Evolutionary conservation across 805 yeast genomes (phyloP).

Genomic region (Myxozyma monticola): DNA sequence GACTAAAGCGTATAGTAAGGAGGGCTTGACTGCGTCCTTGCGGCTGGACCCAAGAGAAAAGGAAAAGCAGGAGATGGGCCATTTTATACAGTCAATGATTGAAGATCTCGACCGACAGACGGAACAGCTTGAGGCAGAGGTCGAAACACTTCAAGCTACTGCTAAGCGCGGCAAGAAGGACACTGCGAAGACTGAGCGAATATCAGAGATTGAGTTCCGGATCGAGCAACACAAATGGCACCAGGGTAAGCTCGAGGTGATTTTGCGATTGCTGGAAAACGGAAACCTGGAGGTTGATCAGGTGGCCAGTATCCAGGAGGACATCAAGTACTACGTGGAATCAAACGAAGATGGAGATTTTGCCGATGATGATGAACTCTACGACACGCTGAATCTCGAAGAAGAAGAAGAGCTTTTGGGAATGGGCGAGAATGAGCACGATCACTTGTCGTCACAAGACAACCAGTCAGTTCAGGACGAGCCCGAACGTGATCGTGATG

Average conservation of each 20-base stretch:
- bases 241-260: constrained; percentile 70
- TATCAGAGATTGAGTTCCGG: constrained; percentile 61
- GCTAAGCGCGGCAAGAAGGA: constrained; percentile 64
- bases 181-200: constrained; percentile 52
- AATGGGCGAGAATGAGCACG: constrained; percentile 33
- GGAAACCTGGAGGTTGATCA: constrained; percentile 77
- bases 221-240: constrained; percentile 79
- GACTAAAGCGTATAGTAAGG: constrained; percentile 90
- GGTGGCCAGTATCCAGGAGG: constrained; percentile 77
- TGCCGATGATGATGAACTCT: constrained; percentile 88
- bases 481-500: constrained; percentile 28
- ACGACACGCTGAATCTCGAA: constrained; percentile 78
- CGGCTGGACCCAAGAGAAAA: constrained; percentile 75
- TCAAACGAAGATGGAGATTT: constrained; percentile 91
- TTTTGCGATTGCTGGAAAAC: constrained; percentile 74
- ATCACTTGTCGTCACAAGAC: constrained; percentile 21
- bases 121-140: constrained; percentile 74
- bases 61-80: constrained; percentile 70
- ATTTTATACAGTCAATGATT: constrained; percentile 66
- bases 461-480: constrained; percentile 28
- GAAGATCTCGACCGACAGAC: constrained; percentile 81
- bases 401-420: constrained; percentile 51
- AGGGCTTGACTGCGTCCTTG: constrained; percentile 75
- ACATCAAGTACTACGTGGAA: constrained; percentile 89
- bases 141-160: constrained; percentile 53